A percentile compares a stretch with the other conserved stretches of the same genome.
Evolutionary conservation across 78 protist genomes (phyloP).

Genomic region (Dictyostelium citrinum): DNA sequence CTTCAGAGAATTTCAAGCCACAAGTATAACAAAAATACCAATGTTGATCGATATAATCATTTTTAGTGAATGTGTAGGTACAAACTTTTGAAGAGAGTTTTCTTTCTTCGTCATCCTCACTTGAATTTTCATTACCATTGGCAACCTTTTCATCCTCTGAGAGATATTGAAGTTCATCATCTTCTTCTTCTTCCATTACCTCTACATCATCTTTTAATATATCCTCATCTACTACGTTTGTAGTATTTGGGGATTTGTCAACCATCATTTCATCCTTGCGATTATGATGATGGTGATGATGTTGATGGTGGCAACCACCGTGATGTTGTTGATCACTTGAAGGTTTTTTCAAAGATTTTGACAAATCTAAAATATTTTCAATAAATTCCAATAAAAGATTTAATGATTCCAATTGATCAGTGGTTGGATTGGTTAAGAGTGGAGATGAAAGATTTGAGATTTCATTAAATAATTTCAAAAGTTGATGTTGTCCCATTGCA

Average conservation of each 20-base stretch:
- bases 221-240: background rate
- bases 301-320: background rate
- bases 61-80: slow-evolving; percentile 43
- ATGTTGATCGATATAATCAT: slow-evolving; percentile 70
- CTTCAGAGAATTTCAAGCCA: slow-evolving; percentile 76
- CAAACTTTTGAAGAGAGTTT: slow-evolving; percentile 34
- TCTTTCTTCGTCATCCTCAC: slow-evolving; percentile 8
- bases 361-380: slow-evolving; percentile 7
- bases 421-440: background rate
- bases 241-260: background rate
- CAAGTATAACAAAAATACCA: slow-evolving; percentile 93
- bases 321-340: background rate
- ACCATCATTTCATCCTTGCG: background rate
- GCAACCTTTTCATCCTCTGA: background rate
- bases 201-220: background rate
- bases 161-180: background rate
- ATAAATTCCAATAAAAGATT: slow-evolving; percentile 22
- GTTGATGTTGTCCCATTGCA: slow-evolving; percentile 49
- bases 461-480: background rate
- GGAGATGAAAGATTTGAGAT: background rate
- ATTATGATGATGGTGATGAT: background rate
- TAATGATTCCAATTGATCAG: slow-evolving; percentile 37
- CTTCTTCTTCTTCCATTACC: background rate
- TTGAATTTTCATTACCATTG: background rate
- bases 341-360: background rate